Evolutionary conservation across 2,329 filamentous ascomycete genomes (phyloP).

Genomic region (Scedosporium aurantiacum): DNA sequence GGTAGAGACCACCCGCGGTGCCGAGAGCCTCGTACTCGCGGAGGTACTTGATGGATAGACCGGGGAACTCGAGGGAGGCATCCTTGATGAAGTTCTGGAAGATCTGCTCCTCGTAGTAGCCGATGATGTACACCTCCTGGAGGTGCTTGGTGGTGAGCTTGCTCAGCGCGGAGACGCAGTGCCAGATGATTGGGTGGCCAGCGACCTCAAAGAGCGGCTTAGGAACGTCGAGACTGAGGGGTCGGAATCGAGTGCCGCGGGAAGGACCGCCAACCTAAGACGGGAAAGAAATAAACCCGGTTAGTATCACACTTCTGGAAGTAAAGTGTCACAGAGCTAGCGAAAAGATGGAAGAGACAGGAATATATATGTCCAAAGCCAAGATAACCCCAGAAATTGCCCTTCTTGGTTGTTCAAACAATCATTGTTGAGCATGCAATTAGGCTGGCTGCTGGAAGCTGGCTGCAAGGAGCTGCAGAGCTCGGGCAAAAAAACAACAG

Average conservation of each 20-base stretch:
- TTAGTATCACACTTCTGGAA: conserved; percentile 15
- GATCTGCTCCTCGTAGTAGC: conserved; percentile 95
- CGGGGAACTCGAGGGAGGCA: conserved; percentile 70
- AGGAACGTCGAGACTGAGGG: conserved; percentile 87
- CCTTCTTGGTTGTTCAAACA: too few species aligned
- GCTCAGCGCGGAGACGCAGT: conserved; percentile 84
- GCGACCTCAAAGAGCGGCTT: conserved; percentile 99
- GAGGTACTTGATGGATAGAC: conserved; percentile 86
- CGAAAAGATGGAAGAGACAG: too few species aligned
- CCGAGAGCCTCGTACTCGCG: conserved; percentile 95
- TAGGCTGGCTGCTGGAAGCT: too few species aligned
- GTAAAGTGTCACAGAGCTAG: too few species aligned
- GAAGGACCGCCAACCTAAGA: conserved; percentile 84
- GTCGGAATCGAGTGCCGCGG: conserved; percentile 88
- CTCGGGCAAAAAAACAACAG: background rate
- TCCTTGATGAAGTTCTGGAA: conserved; percentile 99
- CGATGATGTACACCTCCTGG: conserved; percentile 93
- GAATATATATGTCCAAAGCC: background rate
- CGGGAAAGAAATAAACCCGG: conserved; percentile 9
- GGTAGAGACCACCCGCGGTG: conserved; percentile 92
- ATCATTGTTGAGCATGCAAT: too few species aligned
- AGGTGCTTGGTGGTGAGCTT: conserved; percentile 72
- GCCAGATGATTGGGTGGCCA: conserved; percentile 95
- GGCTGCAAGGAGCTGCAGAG: conserved; percentile 11
- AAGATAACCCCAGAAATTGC: background rate